Conservation (phyloP, 805 yeast genomes). For the Pichia paraexigua region DNA sequence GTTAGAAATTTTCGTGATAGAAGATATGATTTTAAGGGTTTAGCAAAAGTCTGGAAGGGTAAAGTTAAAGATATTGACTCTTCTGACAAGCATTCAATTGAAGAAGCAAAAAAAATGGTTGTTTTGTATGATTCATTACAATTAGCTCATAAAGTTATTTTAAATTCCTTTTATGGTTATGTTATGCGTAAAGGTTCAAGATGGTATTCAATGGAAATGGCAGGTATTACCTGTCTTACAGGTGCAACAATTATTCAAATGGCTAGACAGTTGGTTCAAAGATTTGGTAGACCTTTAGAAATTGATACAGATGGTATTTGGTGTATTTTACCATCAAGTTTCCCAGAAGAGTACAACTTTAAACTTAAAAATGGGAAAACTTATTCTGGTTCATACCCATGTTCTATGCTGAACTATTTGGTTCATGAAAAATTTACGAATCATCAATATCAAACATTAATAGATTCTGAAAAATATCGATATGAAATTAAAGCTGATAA, state of each 20-base stretch:
- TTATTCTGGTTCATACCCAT: conserved; percentile 77
- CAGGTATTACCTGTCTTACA: conserved; percentile 96
- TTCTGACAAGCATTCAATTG: conserved; percentile 53
- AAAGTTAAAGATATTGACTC: conserved; percentile 51
- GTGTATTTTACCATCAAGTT: conserved; percentile 92
- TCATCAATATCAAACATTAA: conserved; percentile 84
- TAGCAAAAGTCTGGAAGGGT: conserved; percentile 91
- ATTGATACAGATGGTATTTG: conserved; percentile 99
- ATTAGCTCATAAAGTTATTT: conserved; percentile 92
- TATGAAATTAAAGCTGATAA: conserved; percentile 82
- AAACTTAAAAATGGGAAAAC: conserved; percentile 70
- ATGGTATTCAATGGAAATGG: conserved; percentile 99
- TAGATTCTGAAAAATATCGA: conserved; percentile 56
- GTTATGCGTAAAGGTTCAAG: conserved; percentile 99
- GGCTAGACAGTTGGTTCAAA: conserved; percentile 87
- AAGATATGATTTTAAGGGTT: conserved; percentile 88
- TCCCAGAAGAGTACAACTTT: conserved; percentile 82
- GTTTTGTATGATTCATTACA: conserved; percentile 92
- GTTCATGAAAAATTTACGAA: conserved; percentile 91
- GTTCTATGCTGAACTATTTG: conserved; percentile 89
- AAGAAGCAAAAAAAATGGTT: conserved; percentile 91
- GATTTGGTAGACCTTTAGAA: conserved; percentile 92
- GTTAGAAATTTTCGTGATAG: conserved; percentile 93
- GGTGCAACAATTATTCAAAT: conserved; percentile 98
- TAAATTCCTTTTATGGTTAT: conserved; percentile 95